These are phyloP conservation scores for Cutaneotrichosporon sp. DNA, from an alignment of 1,284 basidiomycete genomes.

Conservation along the genomic window DNA sequence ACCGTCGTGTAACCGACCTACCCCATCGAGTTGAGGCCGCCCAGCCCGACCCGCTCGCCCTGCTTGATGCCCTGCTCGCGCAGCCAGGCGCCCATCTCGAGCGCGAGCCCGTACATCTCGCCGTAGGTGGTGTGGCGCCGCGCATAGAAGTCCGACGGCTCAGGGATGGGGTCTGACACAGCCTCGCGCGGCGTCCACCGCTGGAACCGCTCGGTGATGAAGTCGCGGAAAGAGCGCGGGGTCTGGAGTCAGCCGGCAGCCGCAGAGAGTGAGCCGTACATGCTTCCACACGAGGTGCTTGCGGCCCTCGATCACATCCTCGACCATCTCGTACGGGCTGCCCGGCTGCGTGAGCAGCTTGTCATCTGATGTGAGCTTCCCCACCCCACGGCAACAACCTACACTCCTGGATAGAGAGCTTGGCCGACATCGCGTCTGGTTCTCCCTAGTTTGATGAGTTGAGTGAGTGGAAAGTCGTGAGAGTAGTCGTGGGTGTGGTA, in stretches of 20 bases:
- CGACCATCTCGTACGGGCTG: slow-evolving; percentile 45
- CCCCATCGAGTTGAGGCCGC: slow-evolving; percentile 38
- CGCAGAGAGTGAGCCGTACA: slow-evolving; percentile 26
- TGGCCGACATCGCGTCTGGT: neutral
- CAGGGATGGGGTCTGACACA: slow-evolving; percentile 36
- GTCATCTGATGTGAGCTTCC: slow-evolving; percentile 32
- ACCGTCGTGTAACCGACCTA: slow-evolving; percentile 3
- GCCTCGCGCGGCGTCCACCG: slow-evolving; percentile 12
- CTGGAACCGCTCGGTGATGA: slow-evolving; percentile 3
- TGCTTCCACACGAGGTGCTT: slow-evolving; percentile 41
- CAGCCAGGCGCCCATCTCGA: slow-evolving; percentile 38
- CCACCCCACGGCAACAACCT: neutral
- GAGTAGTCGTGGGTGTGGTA: neutral
- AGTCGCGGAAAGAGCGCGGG: slow-evolving; percentile 7
- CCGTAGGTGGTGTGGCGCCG: slow-evolving; percentile 14
- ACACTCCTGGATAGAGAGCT: slow-evolving; percentile 9
- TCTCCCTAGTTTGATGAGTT: neutral
- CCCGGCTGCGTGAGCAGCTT: slow-evolving; percentile 41
- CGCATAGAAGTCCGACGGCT: slow-evolving; percentile 15
- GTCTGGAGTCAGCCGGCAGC: too few relatives aligned
- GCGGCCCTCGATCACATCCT: slow-evolving; percentile 31
- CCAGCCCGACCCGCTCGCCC: slow-evolving; percentile 41
- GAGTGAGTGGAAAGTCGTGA: neutral
- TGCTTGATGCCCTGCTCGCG: slow-evolving; percentile 30
- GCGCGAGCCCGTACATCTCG: slow-evolving; percentile 27